These are phyloP conservation scores for Biscogniauxia sp. DNA, from an alignment of 2,329 filamentous ascomycete species.

Conservation along the genomic window DNA sequence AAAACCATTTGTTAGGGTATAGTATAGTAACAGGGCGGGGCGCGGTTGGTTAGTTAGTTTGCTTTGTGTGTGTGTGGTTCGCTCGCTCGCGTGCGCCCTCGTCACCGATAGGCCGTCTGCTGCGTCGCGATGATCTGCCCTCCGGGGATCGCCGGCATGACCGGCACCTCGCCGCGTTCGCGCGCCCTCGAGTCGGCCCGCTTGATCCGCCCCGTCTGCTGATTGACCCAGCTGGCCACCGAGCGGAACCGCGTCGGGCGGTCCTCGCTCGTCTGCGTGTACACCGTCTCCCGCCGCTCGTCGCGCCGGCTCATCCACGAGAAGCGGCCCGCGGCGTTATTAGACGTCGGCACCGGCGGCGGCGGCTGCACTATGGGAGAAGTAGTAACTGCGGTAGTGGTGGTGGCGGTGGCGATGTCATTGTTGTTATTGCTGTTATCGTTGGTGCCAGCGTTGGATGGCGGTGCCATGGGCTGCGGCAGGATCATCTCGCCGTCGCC, in stretches of 20 bases:
- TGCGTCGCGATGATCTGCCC: constrained; percentile 21
- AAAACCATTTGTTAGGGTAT: no score
- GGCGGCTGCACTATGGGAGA: constrained; percentile 9
- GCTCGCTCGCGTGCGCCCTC: neutral
- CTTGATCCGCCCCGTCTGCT: constrained; percentile 56
- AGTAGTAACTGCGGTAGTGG: no score
- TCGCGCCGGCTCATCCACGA: constrained; percentile 36
- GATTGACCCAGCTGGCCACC: constrained; percentile 63
- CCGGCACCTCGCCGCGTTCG: constrained; percentile 28
- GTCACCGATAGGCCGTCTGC: constrained; percentile 24
- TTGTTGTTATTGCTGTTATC: no score
- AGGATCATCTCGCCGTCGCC: constrained; percentile 60
- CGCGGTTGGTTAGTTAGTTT: no score
- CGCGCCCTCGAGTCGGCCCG: constrained; percentile 42
- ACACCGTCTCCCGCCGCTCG: constrained; percentile 47
- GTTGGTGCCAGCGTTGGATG: constrained; percentile 4
- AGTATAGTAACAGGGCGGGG: no score
- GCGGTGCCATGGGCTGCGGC: constrained; percentile 29
- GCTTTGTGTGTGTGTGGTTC: neutral
- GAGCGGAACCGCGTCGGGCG: constrained; percentile 54
- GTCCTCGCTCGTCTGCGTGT: constrained; percentile 54
- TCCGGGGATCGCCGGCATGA: constrained; percentile 26
- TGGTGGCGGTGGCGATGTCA: no score
- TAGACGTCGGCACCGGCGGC: constrained; percentile 12
- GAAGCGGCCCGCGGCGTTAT: constrained; percentile 27